Evolutionary conservation across 2,329 filamentous ascomycete species (phyloP).

Genomic region (Xylariales sp.): DNA sequence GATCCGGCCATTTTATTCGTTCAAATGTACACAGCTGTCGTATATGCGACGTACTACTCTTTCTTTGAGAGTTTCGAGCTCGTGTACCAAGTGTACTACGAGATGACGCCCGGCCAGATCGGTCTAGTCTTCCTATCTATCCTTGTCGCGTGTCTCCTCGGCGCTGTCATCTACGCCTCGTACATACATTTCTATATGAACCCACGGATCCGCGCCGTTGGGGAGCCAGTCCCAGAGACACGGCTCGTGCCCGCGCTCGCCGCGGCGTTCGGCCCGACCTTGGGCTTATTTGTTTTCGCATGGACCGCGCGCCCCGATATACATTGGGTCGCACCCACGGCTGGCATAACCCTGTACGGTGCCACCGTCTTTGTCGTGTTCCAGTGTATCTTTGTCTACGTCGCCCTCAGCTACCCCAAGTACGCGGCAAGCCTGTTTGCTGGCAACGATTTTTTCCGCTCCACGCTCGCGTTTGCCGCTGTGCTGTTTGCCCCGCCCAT

Average conservation of each 20-base stretch:
- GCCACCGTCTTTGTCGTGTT: conserved; percentile 52
- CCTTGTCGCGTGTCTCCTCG: conserved; percentile 66
- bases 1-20: conserved; percentile 72
- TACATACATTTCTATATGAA: conserved; percentile 66
- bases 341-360: conserved; percentile 66
- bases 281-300: conserved; percentile 71
- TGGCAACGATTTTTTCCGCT: conserved; percentile 69
- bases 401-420: conserved; percentile 65
- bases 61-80: conserved; percentile 76
- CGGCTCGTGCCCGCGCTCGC: conserved; percentile 66
- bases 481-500: conserved; percentile 71
- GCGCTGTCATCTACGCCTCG: conserved; percentile 59
- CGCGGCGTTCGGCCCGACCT: conserved; percentile 63
- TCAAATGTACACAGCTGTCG: conserved; percentile 70
- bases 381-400: conserved; percentile 71
- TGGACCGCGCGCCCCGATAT: conserved; percentile 65
- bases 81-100: conserved; percentile 69
- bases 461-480: conserved; percentile 68
- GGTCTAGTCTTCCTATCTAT: conserved; percentile 72
- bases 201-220: conserved; percentile 60
- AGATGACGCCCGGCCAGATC: conserved; percentile 67
- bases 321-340: conserved; percentile 66
- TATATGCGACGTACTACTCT: conserved; percentile 71
- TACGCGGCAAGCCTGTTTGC: conserved; percentile 71
- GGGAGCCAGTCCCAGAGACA: conserved; percentile 64